Evolutionary conservation across 2,329 filamentous ascomycete species (phyloP).

Genomic region (Ceratocystis alfenasii): DNA sequence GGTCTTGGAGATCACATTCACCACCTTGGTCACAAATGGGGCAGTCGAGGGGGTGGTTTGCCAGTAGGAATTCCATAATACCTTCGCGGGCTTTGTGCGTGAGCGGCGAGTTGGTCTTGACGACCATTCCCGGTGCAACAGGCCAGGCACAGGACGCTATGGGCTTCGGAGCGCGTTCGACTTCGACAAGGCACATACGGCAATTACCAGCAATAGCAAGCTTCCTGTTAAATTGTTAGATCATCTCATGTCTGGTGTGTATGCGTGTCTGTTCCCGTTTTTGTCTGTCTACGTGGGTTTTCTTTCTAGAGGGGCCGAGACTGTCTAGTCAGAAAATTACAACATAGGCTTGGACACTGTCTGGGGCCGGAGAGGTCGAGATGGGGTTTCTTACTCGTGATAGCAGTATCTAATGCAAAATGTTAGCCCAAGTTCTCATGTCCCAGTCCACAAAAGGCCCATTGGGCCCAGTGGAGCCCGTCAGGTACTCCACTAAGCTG

Average conservation of each 20-base stretch:
- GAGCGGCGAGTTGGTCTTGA: conserved; percentile 93
- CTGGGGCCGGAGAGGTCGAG: conserved; percentile 23
- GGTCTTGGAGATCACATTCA: conserved; percentile 97
- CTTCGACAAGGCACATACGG: conserved; percentile 98
- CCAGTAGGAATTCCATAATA: conserved; percentile 96
- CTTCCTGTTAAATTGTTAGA: conserved; percentile 48
- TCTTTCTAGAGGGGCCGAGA: too few species aligned
- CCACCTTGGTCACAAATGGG: conserved; percentile 98
- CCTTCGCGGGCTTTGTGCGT: conserved; percentile 97
- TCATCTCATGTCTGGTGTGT: background rate
- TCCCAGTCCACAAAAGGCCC: conserved; percentile 8
- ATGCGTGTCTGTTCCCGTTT: background rate
- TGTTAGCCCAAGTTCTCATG: conserved; percentile 15
- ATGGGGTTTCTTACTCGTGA: conserved; percentile 61
- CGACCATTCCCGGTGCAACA: conserved; percentile 95
- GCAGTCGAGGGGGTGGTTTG: conserved; percentile 93
- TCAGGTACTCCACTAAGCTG: conserved; percentile 2
- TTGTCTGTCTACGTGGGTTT: background rate
- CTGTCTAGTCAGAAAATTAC: too few species aligned
- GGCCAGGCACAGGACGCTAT: conserved; percentile 98
- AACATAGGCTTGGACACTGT: conserved; percentile 24
- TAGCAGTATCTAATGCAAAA: conserved; percentile 70
- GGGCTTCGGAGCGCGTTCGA: conserved; percentile 90
- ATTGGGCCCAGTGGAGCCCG: background rate
- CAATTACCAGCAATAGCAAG: conserved; percentile 99